These are phyloP conservation scores for Suillus variegatus DNA, from an alignment of 768 basidiomycete species.

Conservation along the genomic window DNA sequence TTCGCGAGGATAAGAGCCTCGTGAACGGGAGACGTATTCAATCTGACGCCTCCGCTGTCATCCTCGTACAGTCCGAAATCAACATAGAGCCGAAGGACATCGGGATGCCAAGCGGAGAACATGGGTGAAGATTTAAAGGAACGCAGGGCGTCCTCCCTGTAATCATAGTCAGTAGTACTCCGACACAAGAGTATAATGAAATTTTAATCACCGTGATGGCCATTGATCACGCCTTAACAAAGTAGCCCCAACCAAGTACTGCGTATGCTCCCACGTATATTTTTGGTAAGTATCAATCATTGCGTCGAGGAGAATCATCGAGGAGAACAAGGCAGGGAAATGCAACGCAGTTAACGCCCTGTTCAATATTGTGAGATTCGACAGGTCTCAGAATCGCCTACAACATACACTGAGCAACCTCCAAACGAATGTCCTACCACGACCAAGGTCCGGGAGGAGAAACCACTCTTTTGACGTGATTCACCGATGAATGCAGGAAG, in stretches of 20 bases:
- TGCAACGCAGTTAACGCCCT: constrained; percentile 66
- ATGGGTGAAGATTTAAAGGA: constrained; percentile 57
- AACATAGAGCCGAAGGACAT: constrained; percentile 59
- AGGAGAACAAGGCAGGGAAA: constrained; percentile 66
- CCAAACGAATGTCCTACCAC: constrained; percentile 85
- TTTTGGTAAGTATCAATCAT: constrained; percentile 42
- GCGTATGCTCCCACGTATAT: not conserved
- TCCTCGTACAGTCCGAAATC: constrained; percentile 50
- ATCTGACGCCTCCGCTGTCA: constrained; percentile 41
- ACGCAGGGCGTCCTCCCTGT: constrained; percentile 59
- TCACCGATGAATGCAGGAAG: constrained; percentile 43
- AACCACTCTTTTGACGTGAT: constrained; percentile 48
- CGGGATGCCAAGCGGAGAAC: constrained; percentile 71
- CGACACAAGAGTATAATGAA: not conserved
- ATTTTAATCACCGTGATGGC: constrained; percentile 50
- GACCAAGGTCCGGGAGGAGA: constrained; percentile 53
- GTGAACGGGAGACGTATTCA: constrained; percentile 68
- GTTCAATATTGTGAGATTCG: constrained; percentile 6
- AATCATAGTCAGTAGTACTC: not conserved
- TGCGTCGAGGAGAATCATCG: constrained; percentile 77
- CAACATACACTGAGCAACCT: constrained; percentile 69
- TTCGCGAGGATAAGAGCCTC: constrained; percentile 67
- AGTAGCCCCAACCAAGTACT: constrained; percentile 41
- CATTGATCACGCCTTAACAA: constrained; percentile 62
- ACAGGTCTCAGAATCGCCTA: not conserved